Evolutionary conservation across 2,329 filamentous ascomycete species (phyloP).

Genomic region (Magnaporthiopsis incrustans): DNA sequence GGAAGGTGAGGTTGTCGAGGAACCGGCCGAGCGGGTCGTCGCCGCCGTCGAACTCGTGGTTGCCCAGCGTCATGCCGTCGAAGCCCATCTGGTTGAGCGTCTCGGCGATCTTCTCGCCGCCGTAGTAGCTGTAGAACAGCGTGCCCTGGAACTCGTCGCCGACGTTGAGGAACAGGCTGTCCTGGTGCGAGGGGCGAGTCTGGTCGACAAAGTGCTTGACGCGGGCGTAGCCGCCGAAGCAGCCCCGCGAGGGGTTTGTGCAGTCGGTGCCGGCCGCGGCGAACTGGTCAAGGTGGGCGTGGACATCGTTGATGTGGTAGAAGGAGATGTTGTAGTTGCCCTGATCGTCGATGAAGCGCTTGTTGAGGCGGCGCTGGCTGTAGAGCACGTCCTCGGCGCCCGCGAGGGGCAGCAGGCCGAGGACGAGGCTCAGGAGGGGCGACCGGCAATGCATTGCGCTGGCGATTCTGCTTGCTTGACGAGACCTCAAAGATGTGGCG

Average conservation of each 20-base stretch:
- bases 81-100: conserved; percentile 59
- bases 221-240: conserved; percentile 57
- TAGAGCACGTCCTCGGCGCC: conserved; percentile 43
- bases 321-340: conserved; percentile 53
- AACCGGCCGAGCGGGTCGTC: conserved; percentile 56
- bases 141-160: conserved; percentile 66
- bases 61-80: conserved; percentile 59
- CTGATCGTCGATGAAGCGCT: conserved; percentile 38
- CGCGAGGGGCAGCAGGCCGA: conserved; percentile 23
- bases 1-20: conserved; percentile 55
- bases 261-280: conserved; percentile 54
- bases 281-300: conserved; percentile 59
- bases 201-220: conserved; percentile 53
- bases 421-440: conserved; percentile 1
- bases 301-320: conserved; percentile 64
- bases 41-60: conserved; percentile 60
- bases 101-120: conserved; percentile 60
- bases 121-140: conserved; percentile 59
- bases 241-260: conserved; percentile 45
- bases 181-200: conserved; percentile 47
- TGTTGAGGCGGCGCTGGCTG: conserved; percentile 35
- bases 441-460: background rate
- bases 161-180: conserved; percentile 55
- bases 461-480: no score
- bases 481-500: no score